phyloP scores from a whole-genome alignment of 2,329 filamentous ascomycete genomes.

The Trichoderma sp. region DNA sequence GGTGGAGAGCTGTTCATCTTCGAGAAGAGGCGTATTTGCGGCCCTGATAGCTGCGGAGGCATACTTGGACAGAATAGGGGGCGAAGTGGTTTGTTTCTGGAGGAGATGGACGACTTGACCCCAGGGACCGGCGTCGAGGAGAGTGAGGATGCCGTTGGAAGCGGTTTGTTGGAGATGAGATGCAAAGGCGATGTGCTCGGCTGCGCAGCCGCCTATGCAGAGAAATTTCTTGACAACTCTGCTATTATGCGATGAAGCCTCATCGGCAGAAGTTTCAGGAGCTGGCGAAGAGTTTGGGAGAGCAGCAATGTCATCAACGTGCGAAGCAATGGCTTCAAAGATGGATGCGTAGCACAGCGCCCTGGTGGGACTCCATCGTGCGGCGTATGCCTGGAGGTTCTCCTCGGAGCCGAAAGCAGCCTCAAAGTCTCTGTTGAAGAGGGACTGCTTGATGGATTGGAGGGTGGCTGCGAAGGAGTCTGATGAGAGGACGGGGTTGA shows the following conservation, averaged over 20 bases:
- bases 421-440: conserved; percentile 84
- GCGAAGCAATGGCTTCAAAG: conserved; percentile 46
- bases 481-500: conserved; percentile 55
- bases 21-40: conserved; percentile 51
- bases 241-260: background rate
- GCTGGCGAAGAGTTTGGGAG: background rate
- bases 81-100: conserved; percentile 56
- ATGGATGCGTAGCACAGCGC: conserved; percentile 76
- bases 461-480: conserved; percentile 59
- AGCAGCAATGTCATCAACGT: conserved; percentile 39
- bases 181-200: conserved; percentile 62
- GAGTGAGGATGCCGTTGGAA: conserved; percentile 52
- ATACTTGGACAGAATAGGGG: conserved; percentile 56
- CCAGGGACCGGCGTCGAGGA: conserved; percentile 88
- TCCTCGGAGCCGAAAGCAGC: conserved; percentile 74
- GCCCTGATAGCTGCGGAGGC: conserved; percentile 53
- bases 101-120: conserved; percentile 63
- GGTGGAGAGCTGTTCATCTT: conserved; percentile 43
- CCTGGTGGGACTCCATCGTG: conserved; percentile 86
- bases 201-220: conserved; percentile 61
- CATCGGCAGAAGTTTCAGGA: background rate
- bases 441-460: conserved; percentile 81
- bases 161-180: conserved; percentile 45
- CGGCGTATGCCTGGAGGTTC: conserved; percentile 79
- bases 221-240: conserved; percentile 45